Evolutionary conservation across 1,284 basidiomycete species (phyloP).

Genomic region (Trametes sp.): DNA sequence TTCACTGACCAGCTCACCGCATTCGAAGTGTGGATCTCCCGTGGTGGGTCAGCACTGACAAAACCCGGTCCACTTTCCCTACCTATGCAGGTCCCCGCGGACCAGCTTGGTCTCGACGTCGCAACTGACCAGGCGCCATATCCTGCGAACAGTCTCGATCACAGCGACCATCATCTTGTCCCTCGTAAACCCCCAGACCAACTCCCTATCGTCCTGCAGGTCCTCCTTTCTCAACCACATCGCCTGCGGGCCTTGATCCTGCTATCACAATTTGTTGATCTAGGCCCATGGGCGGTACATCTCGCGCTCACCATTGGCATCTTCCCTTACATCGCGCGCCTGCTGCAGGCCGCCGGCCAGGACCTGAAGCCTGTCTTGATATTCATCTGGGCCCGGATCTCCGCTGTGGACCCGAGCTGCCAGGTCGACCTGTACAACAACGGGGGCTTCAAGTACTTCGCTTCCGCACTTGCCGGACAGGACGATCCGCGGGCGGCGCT

Average conservation of each 20-base stretch:
- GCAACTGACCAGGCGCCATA: conserved; percentile 25
- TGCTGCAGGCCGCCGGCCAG: conserved; percentile 93
- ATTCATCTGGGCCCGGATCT: conserved; percentile 98
- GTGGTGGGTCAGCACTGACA: conserved; percentile 85
- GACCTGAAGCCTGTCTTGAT: conserved; percentile 98
- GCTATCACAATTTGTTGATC: conserved; percentile 97
- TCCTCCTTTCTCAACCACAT: conserved; percentile 95
- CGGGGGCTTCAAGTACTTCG: conserved; percentile 90
- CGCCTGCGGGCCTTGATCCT: conserved; percentile 94
- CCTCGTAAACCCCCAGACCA: conserved; percentile 94
- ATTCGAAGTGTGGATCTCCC: conserved; percentile 97
- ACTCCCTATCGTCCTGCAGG: conserved; percentile 96
- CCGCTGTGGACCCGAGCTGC: conserved; percentile 94
- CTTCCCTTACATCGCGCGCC: conserved; percentile 97
- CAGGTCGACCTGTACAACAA: conserved; percentile 92
- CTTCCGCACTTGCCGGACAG: conserved; percentile 75
- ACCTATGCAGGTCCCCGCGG: conserved; percentile 52
- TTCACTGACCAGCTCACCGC: conserved; percentile 97
- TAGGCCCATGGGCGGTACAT: conserved; percentile 98
- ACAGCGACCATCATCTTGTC: conserved; percentile 65
- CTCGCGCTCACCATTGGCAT: conserved; percentile 98
- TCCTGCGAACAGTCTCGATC: conserved; percentile 26
- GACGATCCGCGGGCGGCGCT: conserved; percentile 65
- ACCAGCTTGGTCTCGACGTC: conserved; percentile 36
- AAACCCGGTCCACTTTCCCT: conserved; percentile 78